These are phyloP conservation scores for Scedosporium boydii DNA, from an alignment of 2,329 filamentous ascomycete species.

Conservation along the genomic window DNA sequence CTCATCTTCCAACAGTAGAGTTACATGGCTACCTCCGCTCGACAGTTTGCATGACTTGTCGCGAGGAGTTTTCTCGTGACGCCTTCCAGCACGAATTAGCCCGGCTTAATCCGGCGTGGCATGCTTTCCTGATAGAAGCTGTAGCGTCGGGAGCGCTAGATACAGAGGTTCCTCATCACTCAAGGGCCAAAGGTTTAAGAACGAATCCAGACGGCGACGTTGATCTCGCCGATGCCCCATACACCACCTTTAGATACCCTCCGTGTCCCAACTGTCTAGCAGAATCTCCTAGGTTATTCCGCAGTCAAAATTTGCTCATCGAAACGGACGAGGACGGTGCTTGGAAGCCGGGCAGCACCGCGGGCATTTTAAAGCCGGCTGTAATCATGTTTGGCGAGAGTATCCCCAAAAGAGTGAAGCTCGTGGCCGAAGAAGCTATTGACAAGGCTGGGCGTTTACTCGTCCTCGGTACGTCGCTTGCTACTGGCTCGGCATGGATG, in stretches of 20 bases:
- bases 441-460: slow-evolving; percentile 67
- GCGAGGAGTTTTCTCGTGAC: slow-evolving; percentile 58
- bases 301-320: slow-evolving; percentile 45
- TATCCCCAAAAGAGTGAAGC: slow-evolving; percentile 60
- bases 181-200: slow-evolving; percentile 60
- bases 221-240: slow-evolving; percentile 77
- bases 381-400: slow-evolving; percentile 97
- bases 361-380: slow-evolving; percentile 81
- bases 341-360: slow-evolving; percentile 55
- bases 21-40: slow-evolving; percentile 84
- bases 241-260: slow-evolving; percentile 84
- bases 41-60: slow-evolving; percentile 73
- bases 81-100: slow-evolving; percentile 69
- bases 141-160: slow-evolving; percentile 53
- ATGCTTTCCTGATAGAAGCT: slow-evolving; percentile 59
- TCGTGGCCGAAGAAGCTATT: slow-evolving; percentile 68
- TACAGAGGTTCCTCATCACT: neutral
- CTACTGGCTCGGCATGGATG: slow-evolving; percentile 92
- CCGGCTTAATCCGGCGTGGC: slow-evolving; percentile 78
- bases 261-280: slow-evolving; percentile 66
- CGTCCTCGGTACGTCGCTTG: slow-evolving; percentile 79
- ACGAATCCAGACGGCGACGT: slow-evolving; percentile 94
- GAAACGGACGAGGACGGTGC: slow-evolving; percentile 73
- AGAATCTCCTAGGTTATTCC: slow-evolving; percentile 22
- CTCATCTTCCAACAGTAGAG: slow-evolving; percentile 65